Evolutionary conservation across 208 protist genomes (phyloP).

Genomic region (Leishmania arabica): DNA sequence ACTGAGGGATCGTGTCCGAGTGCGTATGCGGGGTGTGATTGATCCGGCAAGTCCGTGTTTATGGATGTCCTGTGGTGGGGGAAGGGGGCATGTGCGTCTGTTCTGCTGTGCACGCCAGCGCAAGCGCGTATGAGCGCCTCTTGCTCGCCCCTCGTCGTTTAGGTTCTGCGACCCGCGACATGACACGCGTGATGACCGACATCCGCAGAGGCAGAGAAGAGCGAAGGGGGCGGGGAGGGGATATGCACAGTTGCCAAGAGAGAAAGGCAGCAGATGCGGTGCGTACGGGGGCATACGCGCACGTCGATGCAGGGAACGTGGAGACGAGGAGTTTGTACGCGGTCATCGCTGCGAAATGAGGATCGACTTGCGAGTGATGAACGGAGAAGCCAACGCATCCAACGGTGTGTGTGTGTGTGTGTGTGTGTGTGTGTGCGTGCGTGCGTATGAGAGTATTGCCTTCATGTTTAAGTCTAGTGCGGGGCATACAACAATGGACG

Average conservation of each 20-base stretch:
- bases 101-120: background rate
- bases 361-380: background rate
- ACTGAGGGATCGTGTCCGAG: background rate
- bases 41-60: background rate
- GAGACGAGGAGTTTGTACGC: background rate
- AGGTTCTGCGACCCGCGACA: background rate
- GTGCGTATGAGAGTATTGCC: background rate
- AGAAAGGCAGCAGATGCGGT: background rate
- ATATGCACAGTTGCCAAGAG: background rate
- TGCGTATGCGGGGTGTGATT: background rate
- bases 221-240: background rate
- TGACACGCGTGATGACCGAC: background rate
- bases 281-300: background rate
- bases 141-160: background rate
- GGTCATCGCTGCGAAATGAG: background rate
- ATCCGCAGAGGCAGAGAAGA: background rate
- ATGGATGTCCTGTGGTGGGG: background rate
- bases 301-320: background rate
- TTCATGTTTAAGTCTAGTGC: background rate
- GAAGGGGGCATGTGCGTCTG: background rate
- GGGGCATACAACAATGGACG: background rate
- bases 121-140: background rate
- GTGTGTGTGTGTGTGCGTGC: background rate
- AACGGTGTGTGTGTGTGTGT: background rate
- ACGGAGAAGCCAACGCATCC: background rate